Conservation (phyloP, 352 stramenopile species). For the Phytophthora tubulina region DNA sequence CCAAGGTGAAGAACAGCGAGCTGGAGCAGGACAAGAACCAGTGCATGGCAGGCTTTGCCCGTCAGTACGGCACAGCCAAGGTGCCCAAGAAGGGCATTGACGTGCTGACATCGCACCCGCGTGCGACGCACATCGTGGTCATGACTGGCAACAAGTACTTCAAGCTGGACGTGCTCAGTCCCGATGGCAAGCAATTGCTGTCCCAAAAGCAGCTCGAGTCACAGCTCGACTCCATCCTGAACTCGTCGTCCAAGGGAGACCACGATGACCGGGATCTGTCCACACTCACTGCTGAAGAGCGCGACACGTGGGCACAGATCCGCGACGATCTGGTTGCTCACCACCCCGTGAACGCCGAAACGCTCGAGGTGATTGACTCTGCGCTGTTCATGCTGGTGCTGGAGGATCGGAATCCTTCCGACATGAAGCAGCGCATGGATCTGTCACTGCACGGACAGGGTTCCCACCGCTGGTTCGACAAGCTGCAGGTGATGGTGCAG, state of each 20-base stretch:
- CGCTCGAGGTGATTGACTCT: conserved; percentile 87
- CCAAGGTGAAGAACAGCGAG: conserved; percentile 88
- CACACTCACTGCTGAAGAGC: conserved; percentile 84
- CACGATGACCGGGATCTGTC: conserved; percentile 76
- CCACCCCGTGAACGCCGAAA: conserved; percentile 76
- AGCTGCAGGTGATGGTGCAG: conserved; percentile 91
- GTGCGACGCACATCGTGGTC: conserved; percentile 89
- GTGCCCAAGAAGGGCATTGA: conserved; percentile 81
- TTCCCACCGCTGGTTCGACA: conserved; percentile 94
- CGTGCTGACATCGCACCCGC: conserved; percentile 77
- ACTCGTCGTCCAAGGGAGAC: conserved; percentile 52
- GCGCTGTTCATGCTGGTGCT: conserved; percentile 92
- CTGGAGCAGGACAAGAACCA: conserved; percentile 92
- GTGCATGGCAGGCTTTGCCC: conserved; percentile 91
- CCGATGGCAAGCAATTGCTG: conserved; percentile 84
- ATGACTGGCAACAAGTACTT: conserved; percentile 90
- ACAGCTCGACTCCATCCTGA: conserved; percentile 76
- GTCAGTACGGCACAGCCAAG: conserved; percentile 89
- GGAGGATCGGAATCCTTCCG: conserved; percentile 72
- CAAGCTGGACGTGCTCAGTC: conserved; percentile 83
- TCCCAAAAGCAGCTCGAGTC: conserved; percentile 75
- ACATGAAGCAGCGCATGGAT: conserved; percentile 81
- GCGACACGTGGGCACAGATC: conserved; percentile 87
- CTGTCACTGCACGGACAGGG: conserved; percentile 88
- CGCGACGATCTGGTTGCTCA: conserved; percentile 76